Conservation (phyloP, 129 eudicot species). For the Chrysanthemum lavandulifolium region DNA sequence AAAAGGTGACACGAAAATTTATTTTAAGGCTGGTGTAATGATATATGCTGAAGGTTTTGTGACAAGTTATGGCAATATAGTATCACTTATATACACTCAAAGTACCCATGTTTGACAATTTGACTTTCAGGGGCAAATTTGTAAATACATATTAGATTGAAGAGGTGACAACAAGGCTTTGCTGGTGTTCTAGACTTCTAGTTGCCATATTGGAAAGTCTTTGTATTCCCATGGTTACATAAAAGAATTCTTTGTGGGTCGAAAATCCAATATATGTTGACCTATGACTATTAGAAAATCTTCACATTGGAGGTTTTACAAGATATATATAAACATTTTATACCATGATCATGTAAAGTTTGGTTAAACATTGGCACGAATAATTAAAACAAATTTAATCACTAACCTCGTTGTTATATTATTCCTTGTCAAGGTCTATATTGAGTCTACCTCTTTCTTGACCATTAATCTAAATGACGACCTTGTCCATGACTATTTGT, state of each 20-base stretch:
- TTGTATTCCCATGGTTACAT: background rate
- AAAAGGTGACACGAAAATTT: constrained; percentile 17
- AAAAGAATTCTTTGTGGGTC: background rate
- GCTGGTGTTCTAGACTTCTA: constrained; percentile 14
- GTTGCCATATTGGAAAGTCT: constrained; percentile 9
- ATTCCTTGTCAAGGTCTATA: no score
- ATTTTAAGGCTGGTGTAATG: constrained; percentile 1
- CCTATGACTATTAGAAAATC: constrained; percentile 3
- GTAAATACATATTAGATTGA: constrained; percentile 1
- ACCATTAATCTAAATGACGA: no score
- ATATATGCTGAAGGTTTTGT: constrained; percentile 9
- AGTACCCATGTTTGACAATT: background rate
- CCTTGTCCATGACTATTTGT: no score
- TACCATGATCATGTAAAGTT: no score
- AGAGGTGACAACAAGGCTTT: constrained; percentile 19
- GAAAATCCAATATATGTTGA: constrained; percentile 15
- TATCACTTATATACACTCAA: constrained; percentile 22
- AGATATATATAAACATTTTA: background rate
- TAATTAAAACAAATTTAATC: no score
- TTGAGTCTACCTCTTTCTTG: no score
- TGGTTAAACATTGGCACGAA: no score
- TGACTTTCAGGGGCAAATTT: background rate
- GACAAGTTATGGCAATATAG: constrained; percentile 14
- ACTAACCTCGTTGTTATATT: no score
- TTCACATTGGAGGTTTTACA: background rate